phyloP scores from a whole-genome alignment of 441 rosid genomes.

The Syzygium syzygioides region DNA sequence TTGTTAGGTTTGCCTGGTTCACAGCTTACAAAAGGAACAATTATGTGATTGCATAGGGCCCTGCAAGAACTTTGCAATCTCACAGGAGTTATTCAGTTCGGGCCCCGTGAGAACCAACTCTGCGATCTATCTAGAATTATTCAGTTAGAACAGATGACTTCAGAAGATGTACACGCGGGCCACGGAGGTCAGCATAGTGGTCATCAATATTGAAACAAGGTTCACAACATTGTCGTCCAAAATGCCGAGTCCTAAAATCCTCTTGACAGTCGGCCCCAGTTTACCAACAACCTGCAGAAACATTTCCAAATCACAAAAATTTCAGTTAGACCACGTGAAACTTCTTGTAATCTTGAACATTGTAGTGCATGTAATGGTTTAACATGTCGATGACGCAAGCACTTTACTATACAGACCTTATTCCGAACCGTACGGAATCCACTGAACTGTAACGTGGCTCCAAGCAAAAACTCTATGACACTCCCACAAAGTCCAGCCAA shows the following conservation, averaged over 20 bases:
- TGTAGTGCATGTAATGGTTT: not conserved
- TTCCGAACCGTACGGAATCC: conserved; percentile 85
- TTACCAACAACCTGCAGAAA: conserved; percentile 75
- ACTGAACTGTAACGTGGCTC: conserved; percentile 89
- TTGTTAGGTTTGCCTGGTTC: not conserved
- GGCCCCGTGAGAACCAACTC: not conserved
- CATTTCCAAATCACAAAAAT: not conserved
- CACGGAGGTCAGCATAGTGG: conserved; percentile 56
- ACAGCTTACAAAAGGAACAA: not conserved
- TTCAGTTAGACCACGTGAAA: not conserved
- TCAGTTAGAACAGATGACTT: not conserved
- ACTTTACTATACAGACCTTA: conserved; percentile 30
- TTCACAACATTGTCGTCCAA: conserved; percentile 92
- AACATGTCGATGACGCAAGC: not conserved
- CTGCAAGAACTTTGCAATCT: not conserved
- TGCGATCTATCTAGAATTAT: not conserved
- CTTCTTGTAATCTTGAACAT: not conserved
- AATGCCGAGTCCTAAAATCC: conserved; percentile 65
- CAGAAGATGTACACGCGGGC: conserved; percentile 56
- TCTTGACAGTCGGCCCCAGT: conserved; percentile 89
- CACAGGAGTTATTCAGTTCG: not conserved
- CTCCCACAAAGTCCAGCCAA: conserved; percentile 79
- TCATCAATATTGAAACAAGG: conserved; percentile 60
- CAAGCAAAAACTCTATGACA: conserved; percentile 72
- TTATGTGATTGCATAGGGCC: not conserved